Base-by-base conservation (phyloP, 768 basidiomycete species). In the Suillus tomentosus region DNA sequence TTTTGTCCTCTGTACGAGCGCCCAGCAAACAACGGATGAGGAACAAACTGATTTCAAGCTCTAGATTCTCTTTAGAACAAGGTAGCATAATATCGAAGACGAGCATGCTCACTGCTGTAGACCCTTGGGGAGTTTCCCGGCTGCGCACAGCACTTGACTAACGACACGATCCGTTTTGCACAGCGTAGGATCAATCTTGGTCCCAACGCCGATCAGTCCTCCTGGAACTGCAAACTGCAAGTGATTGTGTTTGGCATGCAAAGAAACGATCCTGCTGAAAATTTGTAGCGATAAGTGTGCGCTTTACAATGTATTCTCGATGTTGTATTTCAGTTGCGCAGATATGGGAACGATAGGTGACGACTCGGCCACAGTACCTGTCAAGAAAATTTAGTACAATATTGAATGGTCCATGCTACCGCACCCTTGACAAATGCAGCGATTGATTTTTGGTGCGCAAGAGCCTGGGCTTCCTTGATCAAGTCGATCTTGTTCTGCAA, bases 401-500 rank as follows among this genome's bases (percentile, higher is more conserved):
- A 63, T 14, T 1, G 34, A 45, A 43, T 11, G 9, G 5, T 37
- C 40, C 15, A n/a, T 17, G 36, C 45, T 19, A 27, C 1, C 0
- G 15, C 65, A 90, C 95, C 94, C 81, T 96, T 96, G 51, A 98
- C 96, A 74, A 99, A 99, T 11, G 94, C 89, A 24, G 89, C 79
- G 68, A 99, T 99, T 72, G 94, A n/a, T 78, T 96, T 95, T 76
- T 96, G 90, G 72, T 99, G 97, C 74, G 97, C 96, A 60, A 95
- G 79, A 7, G 96, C 96, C 69, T 95, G 93, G 34, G 88, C 82
- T 76, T 98, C 95, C 76, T 97, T 94, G 76, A 99, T 97, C 69
- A 99, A 77, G 81, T 99, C 97, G 69, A 99, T 96, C 81, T 99
- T 99, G 80, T 98, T 99, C 75, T 99, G 96, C 39, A 99, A 81